These are phyloP conservation scores for Bipolaris victoriae DNA, from an alignment of 2,329 filamentous ascomycete genomes.

Conservation along the genomic window DNA sequence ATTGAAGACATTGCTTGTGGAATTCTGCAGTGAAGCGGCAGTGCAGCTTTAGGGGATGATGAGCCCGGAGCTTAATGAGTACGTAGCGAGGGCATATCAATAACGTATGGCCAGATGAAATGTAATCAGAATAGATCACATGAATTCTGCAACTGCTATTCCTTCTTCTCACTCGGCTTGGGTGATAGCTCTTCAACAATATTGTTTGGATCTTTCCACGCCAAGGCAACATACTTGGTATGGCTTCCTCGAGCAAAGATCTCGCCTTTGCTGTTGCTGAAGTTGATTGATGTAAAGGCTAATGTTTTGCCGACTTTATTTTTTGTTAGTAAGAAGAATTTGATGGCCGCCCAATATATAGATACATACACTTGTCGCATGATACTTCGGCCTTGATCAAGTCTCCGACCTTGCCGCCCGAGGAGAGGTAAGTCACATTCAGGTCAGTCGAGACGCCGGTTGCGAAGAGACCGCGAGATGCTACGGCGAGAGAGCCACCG, in stretches of 20 bases:
- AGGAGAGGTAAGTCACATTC: constrained; percentile 69
- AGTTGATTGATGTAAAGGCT: constrained; percentile 67
- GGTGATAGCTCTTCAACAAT: constrained; percentile 63
- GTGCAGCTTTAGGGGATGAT: not conserved
- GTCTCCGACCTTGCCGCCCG: constrained; percentile 68
- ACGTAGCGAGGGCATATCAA: not conserved
- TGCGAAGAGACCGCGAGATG: constrained; percentile 67
- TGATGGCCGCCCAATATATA: not conserved
- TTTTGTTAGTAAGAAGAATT: not conserved
- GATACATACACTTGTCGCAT: constrained; percentile 66
- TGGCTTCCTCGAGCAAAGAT: constrained; percentile 70
- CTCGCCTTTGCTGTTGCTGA: constrained; percentile 64
- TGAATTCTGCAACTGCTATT: constrained; percentile 7
- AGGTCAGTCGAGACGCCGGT: constrained; percentile 72
- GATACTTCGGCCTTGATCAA: constrained; percentile 64
- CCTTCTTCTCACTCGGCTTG: constrained; percentile 31
- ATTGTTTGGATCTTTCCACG: constrained; percentile 68
- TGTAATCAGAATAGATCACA: not conserved
- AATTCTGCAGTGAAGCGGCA: not conserved
- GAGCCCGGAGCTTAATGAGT: not conserved
- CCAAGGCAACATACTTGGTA: constrained; percentile 68
- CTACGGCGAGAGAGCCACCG: constrained; percentile 69
- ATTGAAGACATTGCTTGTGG: not conserved
- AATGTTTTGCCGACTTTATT: constrained; percentile 66
- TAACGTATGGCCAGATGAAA: not conserved